Evolutionary conservation across 257 asterid species (phyloP), one percentile per base, ranked within the genome.

Genomic region (Petunia axillaris): DNA sequence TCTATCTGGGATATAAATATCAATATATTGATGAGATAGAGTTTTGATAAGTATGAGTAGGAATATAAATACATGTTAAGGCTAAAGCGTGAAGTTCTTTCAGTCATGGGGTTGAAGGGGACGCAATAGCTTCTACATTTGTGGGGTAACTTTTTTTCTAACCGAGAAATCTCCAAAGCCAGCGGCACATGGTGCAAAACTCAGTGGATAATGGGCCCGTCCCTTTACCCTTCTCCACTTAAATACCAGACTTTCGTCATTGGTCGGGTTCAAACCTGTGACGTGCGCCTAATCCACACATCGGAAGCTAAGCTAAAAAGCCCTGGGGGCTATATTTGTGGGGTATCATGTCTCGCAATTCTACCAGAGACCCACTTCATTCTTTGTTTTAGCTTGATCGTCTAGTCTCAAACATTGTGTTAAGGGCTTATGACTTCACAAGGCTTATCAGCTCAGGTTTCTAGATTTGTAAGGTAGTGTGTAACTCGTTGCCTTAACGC

Each of bases 31-130:
- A 37, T 4, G 37, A 10, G 3, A 37, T 37, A 68, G 40, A 46
- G 16, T 68, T 44, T 43, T 68, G 76, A 6, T 41, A 44, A 2
- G 11, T 43, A 68, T 68, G 40, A 16, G 58, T 68, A 68, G 76
- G 76, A 67, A 68, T 67, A 66, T 7, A 41, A 48, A 67, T 41
- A 44, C 76, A n/a, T 68, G 58, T 44, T 68, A 68, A 68, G 58
- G 76, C 41, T 68, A 8, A 44, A 44, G 16, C 76, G 44, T 68
- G 14, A 68, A 1, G 16, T n/a, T 8, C 54, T 68, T 68, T 16
- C 4, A 2, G 14, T 65, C 50, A 15, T 44, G 40, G 6, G 8
- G 40, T 46, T 44, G 5, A 11, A 9, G 40, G 55, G 76, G 76
- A 39, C 58, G 10, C 16, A 68, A 25, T 7, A 50, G 14, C 55